A percentile compares a stretch with the other conserved stretches of the same genome.
These are phyloP conservation scores for Gossypium sturtianum DNA, from an alignment of 345 rosid species.

Conservation along the genomic window DNA sequence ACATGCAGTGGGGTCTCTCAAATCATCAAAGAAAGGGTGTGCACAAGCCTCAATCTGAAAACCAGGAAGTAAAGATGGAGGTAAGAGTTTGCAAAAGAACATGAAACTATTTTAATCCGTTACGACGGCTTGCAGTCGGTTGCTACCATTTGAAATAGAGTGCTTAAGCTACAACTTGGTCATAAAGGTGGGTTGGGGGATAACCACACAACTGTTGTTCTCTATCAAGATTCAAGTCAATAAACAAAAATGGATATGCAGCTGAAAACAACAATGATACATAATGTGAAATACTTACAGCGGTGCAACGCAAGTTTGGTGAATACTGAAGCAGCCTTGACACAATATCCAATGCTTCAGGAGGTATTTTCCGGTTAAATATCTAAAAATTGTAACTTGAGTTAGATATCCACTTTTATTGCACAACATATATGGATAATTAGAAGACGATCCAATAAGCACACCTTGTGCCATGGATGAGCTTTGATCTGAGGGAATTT, in stretches of 20 bases:
- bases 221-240: background rate
- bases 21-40: conserved; percentile 87
- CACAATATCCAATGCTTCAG: conserved; percentile 81
- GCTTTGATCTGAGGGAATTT: conserved; percentile 98
- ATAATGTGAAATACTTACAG: conserved; percentile 42
- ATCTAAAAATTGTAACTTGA: conserved; percentile 36
- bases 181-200: background rate
- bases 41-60: conserved; percentile 95
- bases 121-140: background rate
- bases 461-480: conserved; percentile 99
- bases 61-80: background rate
- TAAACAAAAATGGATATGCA: background rate
- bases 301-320: conserved; percentile 68
- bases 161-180: background rate
- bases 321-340: conserved; percentile 88
- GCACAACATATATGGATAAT: background rate
- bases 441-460: conserved; percentile 1
- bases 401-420: background rate
- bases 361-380: conserved; percentile 61
- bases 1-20: conserved; percentile 67
- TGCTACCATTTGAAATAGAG: background rate
- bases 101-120: background rate
- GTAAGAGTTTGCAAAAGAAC: background rate
- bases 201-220: background rate
- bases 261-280: background rate